Base-by-base conservation (phyloP, 164 flowering plant genomes). In the Chimonanthus praecox region DNA sequence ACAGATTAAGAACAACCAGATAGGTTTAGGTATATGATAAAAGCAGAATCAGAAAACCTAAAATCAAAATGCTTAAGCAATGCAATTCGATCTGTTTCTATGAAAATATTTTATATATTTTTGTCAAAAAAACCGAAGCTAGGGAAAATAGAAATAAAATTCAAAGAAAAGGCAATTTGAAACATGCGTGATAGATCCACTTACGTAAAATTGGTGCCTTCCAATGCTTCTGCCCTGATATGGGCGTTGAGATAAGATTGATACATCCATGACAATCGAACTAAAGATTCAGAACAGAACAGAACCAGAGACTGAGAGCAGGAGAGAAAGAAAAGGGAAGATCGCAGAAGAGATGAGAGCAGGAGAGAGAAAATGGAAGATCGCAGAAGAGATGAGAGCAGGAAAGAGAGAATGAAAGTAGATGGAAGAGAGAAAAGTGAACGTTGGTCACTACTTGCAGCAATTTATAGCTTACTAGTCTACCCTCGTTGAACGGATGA, bases 261-360 rank as follows among this genome's bases (percentile, higher is more conserved):
- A 86, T 86, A 88, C 85, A 78, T 86, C 89, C 91, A 88, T 88
- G 46, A 72, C 68, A 66, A 73, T 71, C 70, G 61, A 16, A 74
- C 47, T 54, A 21, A 70, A 75, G 75, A 45, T 68, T 16, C 66
- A 47, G 50, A 49, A 65, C 5, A 62, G 62, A 45, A 65, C n/a
- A 65, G 3, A 66, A 4, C 13, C 20, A 68, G 16, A 18, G 46
- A 11, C 2, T 33, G 33, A 33, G 33, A 33, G 33, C 33, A 33
- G 33, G 33, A 0, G 46, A 11, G 18, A 44, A 68, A 70, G 5
- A 18, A 70, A 11, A 20, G 45, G 15, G 33, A 33, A 33, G 33
- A 33, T 33, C 33, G 33, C 33, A 33, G 33, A 33, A 33, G 33
- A 33, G 33, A 33, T 33, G 33, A 33, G 33, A 33, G 33, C 33